A percentile compares a stretch with the other conserved stretches of the same genome.
Conservation (phyloP, 139 green algal species). For the Chlorella ohadii region DNA sequence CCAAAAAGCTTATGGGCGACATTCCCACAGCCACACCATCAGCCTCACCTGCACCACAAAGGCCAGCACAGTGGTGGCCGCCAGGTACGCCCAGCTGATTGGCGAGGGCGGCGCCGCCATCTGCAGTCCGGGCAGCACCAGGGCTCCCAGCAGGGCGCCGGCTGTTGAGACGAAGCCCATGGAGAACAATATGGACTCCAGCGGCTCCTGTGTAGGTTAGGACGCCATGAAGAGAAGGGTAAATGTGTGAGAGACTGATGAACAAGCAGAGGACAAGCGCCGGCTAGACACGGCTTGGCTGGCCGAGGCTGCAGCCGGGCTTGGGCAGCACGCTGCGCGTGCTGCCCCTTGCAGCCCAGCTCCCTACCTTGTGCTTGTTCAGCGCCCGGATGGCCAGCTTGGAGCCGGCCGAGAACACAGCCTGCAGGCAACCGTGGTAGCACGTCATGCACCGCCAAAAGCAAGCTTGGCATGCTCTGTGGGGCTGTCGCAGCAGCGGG, state of each 20-base stretch:
- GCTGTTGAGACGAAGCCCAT: background rate
- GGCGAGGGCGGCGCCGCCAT: background rate
- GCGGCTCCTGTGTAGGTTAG: background rate
- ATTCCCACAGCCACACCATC: too few species aligned
- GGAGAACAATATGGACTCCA: slow-evolving; percentile 2
- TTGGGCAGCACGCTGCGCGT: too few species aligned
- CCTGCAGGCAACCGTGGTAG: background rate
- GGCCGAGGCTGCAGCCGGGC: too few species aligned
- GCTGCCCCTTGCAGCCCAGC: too few species aligned
- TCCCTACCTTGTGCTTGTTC: background rate
- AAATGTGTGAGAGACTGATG: too few species aligned
- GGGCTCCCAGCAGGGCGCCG: background rate
- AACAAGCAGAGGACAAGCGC: too few species aligned
- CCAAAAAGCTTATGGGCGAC: too few species aligned
- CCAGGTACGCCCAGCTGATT: background rate
- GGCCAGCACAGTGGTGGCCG: background rate
- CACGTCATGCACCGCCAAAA: background rate
- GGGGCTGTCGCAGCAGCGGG: too few species aligned
- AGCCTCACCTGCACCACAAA: slow-evolving; percentile 11
- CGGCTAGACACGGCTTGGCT: too few species aligned
- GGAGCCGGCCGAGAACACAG: slow-evolving; percentile 1
- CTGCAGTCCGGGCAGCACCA: background rate
- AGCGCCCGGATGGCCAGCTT: slow-evolving; percentile 19
- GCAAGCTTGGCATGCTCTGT: too few species aligned
- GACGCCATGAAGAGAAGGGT: too few species aligned